Percentiles rank a stretch among this genome's conserved stretches.
phyloP scores from a whole-genome alignment of 192 early-diverging fungal species.

The Coemansia sp. region DNA sequence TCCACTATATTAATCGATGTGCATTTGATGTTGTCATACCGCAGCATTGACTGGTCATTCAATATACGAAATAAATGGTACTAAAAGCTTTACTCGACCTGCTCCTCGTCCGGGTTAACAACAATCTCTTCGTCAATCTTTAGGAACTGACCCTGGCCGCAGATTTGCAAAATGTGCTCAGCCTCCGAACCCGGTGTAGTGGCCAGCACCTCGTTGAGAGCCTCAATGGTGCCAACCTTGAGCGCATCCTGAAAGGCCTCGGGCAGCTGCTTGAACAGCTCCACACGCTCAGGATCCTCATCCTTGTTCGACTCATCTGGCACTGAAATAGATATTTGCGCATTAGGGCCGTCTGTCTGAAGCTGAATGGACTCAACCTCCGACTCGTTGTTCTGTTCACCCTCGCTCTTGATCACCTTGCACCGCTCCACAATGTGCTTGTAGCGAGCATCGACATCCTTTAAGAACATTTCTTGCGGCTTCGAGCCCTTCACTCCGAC shows the following conservation, averaged over 20 bases:
- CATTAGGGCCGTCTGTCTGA: slow-evolving; percentile 68
- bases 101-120: slow-evolving; percentile 44
- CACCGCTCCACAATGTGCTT: slow-evolving; percentile 76
- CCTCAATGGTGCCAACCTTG: slow-evolving; percentile 71
- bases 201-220: slow-evolving; percentile 80
- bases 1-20: neutral
- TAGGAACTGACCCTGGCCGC: slow-evolving; percentile 72
- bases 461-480: slow-evolving; percentile 77
- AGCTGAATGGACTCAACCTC: slow-evolving; percentile 70
- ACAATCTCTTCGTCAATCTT: slow-evolving; percentile 47
- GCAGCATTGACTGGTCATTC: neutral
- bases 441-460: slow-evolving; percentile 85
- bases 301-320: slow-evolving; percentile 57
- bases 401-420: slow-evolving; percentile 62
- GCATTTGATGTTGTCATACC: neutral
- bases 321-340: slow-evolving; percentile 68
- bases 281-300: slow-evolving; percentile 60
- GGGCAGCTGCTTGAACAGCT: slow-evolving; percentile 72
- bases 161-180: slow-evolving; percentile 72
- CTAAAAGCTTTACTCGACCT: neutral
- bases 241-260: slow-evolving; percentile 73
- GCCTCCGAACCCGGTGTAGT: slow-evolving; percentile 68
- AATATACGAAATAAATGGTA: neutral
- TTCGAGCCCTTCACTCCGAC: slow-evolving; percentile 45
- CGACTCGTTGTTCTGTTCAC: slow-evolving; percentile 39